These are phyloP conservation scores for Aphanocladium album DNA, from an alignment of 2,329 filamentous ascomycete genomes.

Conservation along the genomic window DNA sequence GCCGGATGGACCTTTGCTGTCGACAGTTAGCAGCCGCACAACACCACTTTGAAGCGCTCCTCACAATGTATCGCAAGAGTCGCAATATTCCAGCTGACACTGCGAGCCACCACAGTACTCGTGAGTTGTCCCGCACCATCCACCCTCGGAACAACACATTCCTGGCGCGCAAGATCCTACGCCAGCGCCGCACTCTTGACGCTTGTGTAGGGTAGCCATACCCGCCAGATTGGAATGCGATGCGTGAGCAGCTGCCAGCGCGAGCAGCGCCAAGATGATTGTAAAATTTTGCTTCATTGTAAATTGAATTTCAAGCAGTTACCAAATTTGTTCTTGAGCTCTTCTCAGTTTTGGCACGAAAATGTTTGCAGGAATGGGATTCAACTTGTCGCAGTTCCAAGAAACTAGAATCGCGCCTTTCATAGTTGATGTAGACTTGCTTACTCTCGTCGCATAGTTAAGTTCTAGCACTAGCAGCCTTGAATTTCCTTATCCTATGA, in stretches of 20 bases:
- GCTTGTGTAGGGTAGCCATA: neutral
- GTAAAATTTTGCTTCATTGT: neutral
- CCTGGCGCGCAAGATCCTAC: conserved; percentile 29
- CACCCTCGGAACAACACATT: conserved; percentile 32
- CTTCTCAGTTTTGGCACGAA: too few species aligned
- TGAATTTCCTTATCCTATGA: neutral
- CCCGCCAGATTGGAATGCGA: neutral
- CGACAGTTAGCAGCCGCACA: neutral
- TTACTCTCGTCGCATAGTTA: neutral
- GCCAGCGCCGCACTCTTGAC: conserved; percentile 27
- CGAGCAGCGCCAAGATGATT: neutral
- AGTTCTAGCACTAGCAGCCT: neutral
- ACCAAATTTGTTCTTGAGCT: neutral
- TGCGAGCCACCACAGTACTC: conserved; percentile 33
- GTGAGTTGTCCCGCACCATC: conserved; percentile 31
- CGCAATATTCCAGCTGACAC: conserved; percentile 36
- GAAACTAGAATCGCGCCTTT: too few species aligned
- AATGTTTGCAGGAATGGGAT: too few species aligned
- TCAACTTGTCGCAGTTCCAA: too few species aligned
- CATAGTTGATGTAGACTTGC: too few species aligned
- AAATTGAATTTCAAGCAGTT: neutral
- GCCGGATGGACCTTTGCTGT: conserved; percentile 24
- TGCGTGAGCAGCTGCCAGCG: neutral
- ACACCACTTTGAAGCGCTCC: conserved; percentile 1
- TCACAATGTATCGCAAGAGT: conserved; percentile 38